Conservation (phyloP, 106 monocot genomes). For the Apostasia ramifera region DNA sequence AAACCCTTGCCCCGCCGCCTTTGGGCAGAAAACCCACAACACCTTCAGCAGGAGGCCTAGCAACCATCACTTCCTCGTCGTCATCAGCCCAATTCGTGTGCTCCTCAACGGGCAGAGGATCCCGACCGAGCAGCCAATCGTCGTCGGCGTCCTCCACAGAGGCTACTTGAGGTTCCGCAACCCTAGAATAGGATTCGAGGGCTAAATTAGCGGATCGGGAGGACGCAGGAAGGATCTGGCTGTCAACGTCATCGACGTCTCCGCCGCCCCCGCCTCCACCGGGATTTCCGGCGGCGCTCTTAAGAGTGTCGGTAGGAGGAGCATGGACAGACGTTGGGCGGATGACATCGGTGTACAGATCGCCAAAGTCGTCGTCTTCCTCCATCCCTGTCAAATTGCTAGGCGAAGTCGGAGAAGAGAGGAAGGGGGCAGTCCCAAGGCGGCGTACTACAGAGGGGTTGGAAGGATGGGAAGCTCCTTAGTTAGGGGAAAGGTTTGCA, state of each 20-base stretch:
- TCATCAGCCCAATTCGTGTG: constrained; percentile 42
- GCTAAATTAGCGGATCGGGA: not conserved
- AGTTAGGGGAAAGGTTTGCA: not conserved
- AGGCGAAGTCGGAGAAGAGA: not conserved
- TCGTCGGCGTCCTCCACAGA: constrained; percentile 21
- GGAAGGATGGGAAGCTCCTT: not conserved
- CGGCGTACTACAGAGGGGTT: constrained; percentile 3
- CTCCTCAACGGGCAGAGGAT: constrained; percentile 22
- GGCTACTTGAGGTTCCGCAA: not conserved
- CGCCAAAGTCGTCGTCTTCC: constrained; percentile 73
- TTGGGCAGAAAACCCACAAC: not conserved
- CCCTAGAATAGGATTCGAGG: not conserved
- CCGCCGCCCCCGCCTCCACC: not conserved
- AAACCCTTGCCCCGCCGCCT: constrained; percentile 15
- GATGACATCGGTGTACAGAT: constrained; percentile 63
- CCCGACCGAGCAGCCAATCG: constrained; percentile 39
- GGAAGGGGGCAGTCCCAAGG: not conserved
- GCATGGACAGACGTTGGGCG: not conserved
- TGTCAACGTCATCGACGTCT: constrained; percentile 6
- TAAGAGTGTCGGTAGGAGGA: not conserved
- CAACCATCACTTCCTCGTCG: constrained; percentile 15
- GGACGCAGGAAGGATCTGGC: not conserved
- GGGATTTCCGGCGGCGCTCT: not conserved
- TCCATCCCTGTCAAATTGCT: constrained; percentile 24
- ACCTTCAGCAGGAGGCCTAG: not conserved